Evolutionary conservation across 306 rosid species (phyloP).

Genomic region (Prunus mume): DNA sequence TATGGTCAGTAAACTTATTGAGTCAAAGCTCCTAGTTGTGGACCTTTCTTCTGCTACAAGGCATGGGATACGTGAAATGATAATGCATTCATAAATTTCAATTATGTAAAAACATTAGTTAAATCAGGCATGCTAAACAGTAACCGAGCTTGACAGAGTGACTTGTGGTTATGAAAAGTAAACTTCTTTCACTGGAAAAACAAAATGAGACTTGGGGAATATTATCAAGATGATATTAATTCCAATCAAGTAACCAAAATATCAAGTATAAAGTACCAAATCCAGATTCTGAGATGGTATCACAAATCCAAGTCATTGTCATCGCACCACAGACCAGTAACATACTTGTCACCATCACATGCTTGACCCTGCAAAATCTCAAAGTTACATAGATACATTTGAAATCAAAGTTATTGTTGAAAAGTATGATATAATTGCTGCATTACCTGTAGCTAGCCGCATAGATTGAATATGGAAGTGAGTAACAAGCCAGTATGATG

Average conservation of each 20-base stretch:
- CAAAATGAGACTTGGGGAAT: not conserved
- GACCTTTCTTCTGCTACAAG: not conserved
- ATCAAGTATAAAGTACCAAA: slow-evolving; percentile 57
- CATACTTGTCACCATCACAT: slow-evolving; percentile 74
- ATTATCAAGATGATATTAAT: not conserved
- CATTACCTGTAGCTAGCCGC: slow-evolving; percentile 72
- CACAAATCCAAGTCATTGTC: slow-evolving; percentile 94
- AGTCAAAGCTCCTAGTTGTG: not conserved
- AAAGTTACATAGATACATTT: slow-evolving; percentile 13
- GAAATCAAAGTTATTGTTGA: slow-evolving; percentile 4
- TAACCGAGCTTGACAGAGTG: not conserved
- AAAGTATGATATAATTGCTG: slow-evolving; percentile 7
- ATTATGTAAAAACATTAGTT: not conserved
- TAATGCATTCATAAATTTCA: not conserved
- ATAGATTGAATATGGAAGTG: slow-evolving; percentile 89
- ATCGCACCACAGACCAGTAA: slow-evolving; percentile 93
- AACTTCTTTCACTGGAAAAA: not conserved
- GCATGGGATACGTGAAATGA: not conserved
- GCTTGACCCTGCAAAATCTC: slow-evolving; percentile 70
- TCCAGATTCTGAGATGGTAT: slow-evolving; percentile 95
- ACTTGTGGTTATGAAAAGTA: not conserved
- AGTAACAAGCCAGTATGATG: slow-evolving; percentile 74
- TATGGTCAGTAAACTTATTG: not conserved
- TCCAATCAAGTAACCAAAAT: slow-evolving; percentile 17
- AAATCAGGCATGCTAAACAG: not conserved